Percentiles rank a stretch among this genome's conserved stretches.
Evolutionary conservation across 352 stramenopile genomes (phyloP).

Genomic region (Peronospora belbahrii): DNA sequence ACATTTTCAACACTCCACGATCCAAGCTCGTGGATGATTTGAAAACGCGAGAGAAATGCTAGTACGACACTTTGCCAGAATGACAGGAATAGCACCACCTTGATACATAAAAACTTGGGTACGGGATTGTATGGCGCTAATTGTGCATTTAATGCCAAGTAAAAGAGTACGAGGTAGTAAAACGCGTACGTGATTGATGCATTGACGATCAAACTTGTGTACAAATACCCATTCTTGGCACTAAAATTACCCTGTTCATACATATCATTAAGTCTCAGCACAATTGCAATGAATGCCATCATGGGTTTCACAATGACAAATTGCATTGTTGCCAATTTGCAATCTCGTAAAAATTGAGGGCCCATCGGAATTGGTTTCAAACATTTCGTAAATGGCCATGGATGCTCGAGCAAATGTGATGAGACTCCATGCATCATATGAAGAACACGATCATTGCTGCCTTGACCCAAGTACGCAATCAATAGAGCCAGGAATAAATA

Average conservation of each 20-base stretch:
- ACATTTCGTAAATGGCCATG: slow-evolving; percentile 67
- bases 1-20: slow-evolving; percentile 93
- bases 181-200: slow-evolving; percentile 95
- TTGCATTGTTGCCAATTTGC: slow-evolving; percentile 93
- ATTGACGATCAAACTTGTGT: slow-evolving; percentile 92
- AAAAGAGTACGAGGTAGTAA: slow-evolving; percentile 96
- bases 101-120: slow-evolving; percentile 98
- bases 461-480: slow-evolving; percentile 91
- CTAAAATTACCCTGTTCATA: slow-evolving; percentile 87
- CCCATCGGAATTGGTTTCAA: slow-evolving; percentile 71
- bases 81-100: slow-evolving; percentile 97
- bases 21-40: slow-evolving; percentile 87
- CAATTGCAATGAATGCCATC: slow-evolving; percentile 83
- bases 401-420: slow-evolving; percentile 58
- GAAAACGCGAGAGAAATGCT: slow-evolving; percentile 82
- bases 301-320: slow-evolving; percentile 94
- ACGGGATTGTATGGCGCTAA: slow-evolving; percentile 92
- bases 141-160: slow-evolving; percentile 87
- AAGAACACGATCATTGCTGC: slow-evolving; percentile 81
- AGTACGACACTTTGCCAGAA: slow-evolving; percentile 97
- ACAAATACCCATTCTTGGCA: slow-evolving; percentile 81
- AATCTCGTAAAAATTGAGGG: slow-evolving; percentile 86
- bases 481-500: slow-evolving; percentile 96
- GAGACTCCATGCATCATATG: slow-evolving; percentile 47
- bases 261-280: slow-evolving; percentile 69